Conservation (phyloP, 2,329 filamentous ascomycete species). For the Pezicula neosporulosa region DNA sequence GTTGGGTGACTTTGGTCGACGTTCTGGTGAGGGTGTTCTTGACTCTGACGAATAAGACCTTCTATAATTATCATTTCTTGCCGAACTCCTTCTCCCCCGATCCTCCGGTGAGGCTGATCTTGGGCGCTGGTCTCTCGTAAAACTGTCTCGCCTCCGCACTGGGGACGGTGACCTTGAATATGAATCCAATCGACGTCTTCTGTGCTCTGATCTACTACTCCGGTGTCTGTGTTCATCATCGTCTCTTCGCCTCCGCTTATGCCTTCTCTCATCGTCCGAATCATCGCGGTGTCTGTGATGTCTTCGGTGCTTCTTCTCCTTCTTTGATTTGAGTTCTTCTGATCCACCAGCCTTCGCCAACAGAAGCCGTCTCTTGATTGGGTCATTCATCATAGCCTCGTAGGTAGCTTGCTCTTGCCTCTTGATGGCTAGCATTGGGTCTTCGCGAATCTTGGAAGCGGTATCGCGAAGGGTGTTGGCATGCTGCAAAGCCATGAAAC, state of each 20-base stretch:
- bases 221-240: conserved; percentile 29
- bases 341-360: conserved; percentile 59
- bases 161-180: conserved; percentile 26
- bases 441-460: conserved; percentile 81
- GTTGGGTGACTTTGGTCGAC: conserved; percentile 29
- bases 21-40: conserved; percentile 34
- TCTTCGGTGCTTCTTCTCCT: conserved; percentile 42
- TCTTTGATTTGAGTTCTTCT: conserved; percentile 40
- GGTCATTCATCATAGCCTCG: conserved; percentile 76
- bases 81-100: conserved; percentile 12
- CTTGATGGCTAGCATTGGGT: conserved; percentile 91
- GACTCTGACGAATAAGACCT: conserved; percentile 23
- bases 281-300: conserved; percentile 33
- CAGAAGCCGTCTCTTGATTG: conserved; percentile 63
- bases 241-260: conserved; percentile 38
- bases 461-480: conserved; percentile 77
- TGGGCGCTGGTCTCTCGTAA: conserved; percentile 13
- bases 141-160: conserved; percentile 15
- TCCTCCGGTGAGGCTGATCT: conserved; percentile 28
- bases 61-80: conserved; percentile 10
- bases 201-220: conserved; percentile 31
- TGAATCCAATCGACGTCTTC: conserved; percentile 39
- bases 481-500: conserved; percentile 59
- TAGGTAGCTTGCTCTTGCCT: conserved; percentile 83
- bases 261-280: conserved; percentile 35